These are phyloP conservation scores for Didymella sp. DNA, from an alignment of 2,329 filamentous ascomycete species.

Conservation along the genomic window DNA sequence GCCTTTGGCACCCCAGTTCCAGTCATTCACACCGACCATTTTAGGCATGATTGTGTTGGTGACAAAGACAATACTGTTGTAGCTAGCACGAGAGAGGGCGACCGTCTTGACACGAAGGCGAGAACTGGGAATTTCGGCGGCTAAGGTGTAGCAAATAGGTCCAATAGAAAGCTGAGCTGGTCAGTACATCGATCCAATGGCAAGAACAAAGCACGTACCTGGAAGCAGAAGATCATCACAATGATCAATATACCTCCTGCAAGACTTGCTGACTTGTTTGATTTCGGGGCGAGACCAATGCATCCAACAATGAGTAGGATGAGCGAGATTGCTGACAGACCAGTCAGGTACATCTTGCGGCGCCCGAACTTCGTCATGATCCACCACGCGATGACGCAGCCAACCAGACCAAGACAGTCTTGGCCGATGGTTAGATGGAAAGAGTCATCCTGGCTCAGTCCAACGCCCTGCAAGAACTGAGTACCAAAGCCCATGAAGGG, in stretches of 20 bases:
- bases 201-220: constrained; percentile 19
- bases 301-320: constrained; percentile 68
- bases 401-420: constrained; percentile 45
- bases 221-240: constrained; percentile 37
- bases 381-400: constrained; percentile 77
- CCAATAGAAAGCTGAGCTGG: constrained; percentile 69
- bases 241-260: constrained; percentile 37
- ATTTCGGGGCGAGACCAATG: constrained; percentile 63
- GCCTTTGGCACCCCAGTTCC: constrained; percentile 36
- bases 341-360: constrained; percentile 74
- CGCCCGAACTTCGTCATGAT: constrained; percentile 80
- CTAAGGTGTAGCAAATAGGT: constrained; percentile 85
- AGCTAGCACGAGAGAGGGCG: constrained; percentile 69
- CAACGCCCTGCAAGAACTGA: constrained; percentile 33
- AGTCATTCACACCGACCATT: constrained; percentile 34
- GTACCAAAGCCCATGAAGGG: constrained; percentile 37
- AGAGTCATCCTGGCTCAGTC: constrained; percentile 31
- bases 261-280: constrained; percentile 54
- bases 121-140: constrained; percentile 79
- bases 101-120: constrained; percentile 88
- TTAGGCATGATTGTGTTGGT: constrained; percentile 36
- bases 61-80: constrained; percentile 33
- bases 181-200: not conserved
- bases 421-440: constrained; percentile 36
- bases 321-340: constrained; percentile 45